Evolutionary conservation across 2,329 filamentous ascomycete species (phyloP), one percentile per base, ranked within the genome.

Genomic region (Xylaria polymorpha): DNA sequence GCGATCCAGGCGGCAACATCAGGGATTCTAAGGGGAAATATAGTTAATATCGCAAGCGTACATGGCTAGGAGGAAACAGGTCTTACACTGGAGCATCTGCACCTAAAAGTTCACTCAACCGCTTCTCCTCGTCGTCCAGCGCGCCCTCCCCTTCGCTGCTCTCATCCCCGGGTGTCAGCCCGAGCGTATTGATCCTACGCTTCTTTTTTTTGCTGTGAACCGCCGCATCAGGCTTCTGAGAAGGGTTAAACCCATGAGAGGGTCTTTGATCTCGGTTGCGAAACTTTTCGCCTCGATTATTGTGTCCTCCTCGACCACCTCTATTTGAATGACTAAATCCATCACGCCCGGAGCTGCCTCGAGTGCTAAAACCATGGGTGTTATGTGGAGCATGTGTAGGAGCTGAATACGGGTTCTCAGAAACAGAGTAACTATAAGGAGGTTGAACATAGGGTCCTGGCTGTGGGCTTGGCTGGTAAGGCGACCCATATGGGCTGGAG

Each of bases 1-100:
- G 89, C 89, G 71, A 97, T 88, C 89, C 94, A 98, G 7, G 89
- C 88, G 29, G 89, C 87, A 64, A 98, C 85, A 76, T 98, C 94
- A 67, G 88, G 87, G 18, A 87, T 83, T 66, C 86, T 89, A 64
- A 32, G 22, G 50, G 71, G 35, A 9, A 55, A 32, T 18, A 20
- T 37, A 39, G 61, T 74, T 56, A 73, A 60, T 51, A 60, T 60
- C 41, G 55, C 70, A 35, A 64, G 50, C 43, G 46, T 55, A 63
- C 37, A 25, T 12, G 15, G 55, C 35, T 8, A 18, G 56, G 48
- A 65, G 41, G n/a, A 22, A 44, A 65, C 39, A 8, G 55, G 81
- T 35, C 87, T 80, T 84, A 89, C 84, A 86, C 83, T 51, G 87
- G 82, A 61, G 84, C 83, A 75, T 89, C 87, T 60, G 83, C 79